Evolutionary conservation across 805 yeast genomes (phyloP).

Genomic region (Tetrapisispora phaffii): DNA sequence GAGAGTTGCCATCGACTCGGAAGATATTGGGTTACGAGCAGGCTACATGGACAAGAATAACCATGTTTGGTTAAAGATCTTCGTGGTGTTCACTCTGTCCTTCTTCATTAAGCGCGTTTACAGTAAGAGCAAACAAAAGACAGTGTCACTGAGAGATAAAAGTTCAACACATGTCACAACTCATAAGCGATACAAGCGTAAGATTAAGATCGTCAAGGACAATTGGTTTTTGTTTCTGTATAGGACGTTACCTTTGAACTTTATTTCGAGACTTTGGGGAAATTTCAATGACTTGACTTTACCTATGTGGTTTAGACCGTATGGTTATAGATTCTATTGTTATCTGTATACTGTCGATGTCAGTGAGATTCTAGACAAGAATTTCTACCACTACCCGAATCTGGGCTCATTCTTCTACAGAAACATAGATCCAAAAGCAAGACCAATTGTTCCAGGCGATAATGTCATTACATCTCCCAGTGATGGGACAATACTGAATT

Average conservation of each 20-base stretch:
- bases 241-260: conserved; percentile 80
- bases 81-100: background rate
- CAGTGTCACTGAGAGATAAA: background rate
- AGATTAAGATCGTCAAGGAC: conserved; percentile 25
- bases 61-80: conserved; percentile 1
- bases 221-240: conserved; percentile 89
- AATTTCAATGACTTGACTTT: conserved; percentile 68
- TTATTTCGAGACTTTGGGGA: conserved; percentile 93
- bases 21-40: background rate
- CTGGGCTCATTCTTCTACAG: conserved; percentile 88
- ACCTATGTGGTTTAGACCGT: conserved; percentile 82
- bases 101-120: conserved; percentile 1
- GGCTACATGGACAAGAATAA: background rate
- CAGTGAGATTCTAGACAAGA: conserved; percentile 79
- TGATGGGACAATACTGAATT: conserved; percentile 82
- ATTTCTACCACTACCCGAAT: conserved; percentile 63
- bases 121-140: background rate
- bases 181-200: background rate
- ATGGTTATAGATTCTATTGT: conserved; percentile 73
- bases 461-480: conserved; percentile 73
- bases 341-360: conserved; percentile 77
- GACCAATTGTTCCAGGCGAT: conserved; percentile 59
- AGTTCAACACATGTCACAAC: background rate
- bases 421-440: conserved; percentile 59
- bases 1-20: background rate